phyloP scores from a whole-genome alignment of 2,329 filamentous ascomycete genomes.

The Hymenotorrendiella dingleyae region DNA sequence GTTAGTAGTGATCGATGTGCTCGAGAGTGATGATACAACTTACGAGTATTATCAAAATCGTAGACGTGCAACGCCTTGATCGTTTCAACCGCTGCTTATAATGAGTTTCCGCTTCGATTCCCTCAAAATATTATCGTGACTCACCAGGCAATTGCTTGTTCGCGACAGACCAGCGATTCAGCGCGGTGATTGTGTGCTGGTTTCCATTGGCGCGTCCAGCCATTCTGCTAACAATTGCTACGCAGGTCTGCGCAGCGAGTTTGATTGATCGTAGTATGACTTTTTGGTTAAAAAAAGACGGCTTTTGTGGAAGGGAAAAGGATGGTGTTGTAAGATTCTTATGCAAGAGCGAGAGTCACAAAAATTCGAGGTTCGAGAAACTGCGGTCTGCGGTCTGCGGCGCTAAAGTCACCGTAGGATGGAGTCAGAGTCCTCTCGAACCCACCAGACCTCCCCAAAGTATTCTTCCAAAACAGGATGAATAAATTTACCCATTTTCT shows the following conservation, averaged over 20 bases:
- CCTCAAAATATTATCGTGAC: constrained; percentile 17
- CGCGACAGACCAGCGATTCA: constrained; percentile 79
- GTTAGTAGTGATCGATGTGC: constrained; percentile 8
- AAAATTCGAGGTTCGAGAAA: too few relatives aligned
- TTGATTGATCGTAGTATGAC: too few relatives aligned
- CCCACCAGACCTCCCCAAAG: too few relatives aligned
- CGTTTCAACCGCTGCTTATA: constrained; percentile 47
- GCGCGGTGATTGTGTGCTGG: constrained; percentile 58
- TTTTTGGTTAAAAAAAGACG: too few relatives aligned
- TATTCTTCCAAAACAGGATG: too few relatives aligned
- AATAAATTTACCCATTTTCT: too few relatives aligned
- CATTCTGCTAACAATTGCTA: constrained; percentile 14
- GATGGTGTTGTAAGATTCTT: too few relatives aligned
- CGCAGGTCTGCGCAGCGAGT: constrained; percentile 6
- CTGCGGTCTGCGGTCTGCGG: too few relatives aligned
- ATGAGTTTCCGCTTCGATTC: constrained; percentile 14
- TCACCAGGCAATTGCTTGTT: constrained; percentile 65
- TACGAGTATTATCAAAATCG: constrained; percentile 95
- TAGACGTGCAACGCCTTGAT: constrained; percentile 86
- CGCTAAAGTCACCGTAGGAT: too few relatives aligned
- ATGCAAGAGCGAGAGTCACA: too few relatives aligned
- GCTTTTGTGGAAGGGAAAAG: too few relatives aligned
- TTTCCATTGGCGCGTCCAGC: constrained; percentile 11
- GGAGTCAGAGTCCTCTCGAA: too few relatives aligned
- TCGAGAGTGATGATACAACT: constrained; percentile 28